phyloP scores from a whole-genome alignment of 2,329 filamentous ascomycete genomes.

The Aspergillus sp. region DNA sequence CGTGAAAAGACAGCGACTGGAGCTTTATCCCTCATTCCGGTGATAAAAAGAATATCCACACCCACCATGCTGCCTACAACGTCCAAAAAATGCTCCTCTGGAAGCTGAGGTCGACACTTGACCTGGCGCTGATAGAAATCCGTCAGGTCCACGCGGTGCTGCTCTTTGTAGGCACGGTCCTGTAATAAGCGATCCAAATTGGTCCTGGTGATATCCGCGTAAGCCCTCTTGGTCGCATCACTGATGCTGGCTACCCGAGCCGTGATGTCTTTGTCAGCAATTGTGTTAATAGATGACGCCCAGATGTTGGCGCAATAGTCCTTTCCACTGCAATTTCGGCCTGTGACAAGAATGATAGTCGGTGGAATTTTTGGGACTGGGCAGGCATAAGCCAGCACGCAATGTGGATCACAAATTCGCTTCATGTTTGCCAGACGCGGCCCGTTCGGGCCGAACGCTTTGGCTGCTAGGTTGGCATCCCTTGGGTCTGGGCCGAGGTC shows the following conservation, averaged over 20 bases:
- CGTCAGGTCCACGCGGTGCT: conserved; percentile 56
- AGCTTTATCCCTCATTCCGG: conserved; percentile 62
- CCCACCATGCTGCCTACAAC: conserved; percentile 44
- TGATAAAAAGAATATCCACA: conserved; percentile 60
- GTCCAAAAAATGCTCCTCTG: conserved; percentile 39
- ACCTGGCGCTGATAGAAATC: conserved; percentile 53
- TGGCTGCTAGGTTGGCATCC: conserved; percentile 53
- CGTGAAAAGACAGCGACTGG: conserved; percentile 56
- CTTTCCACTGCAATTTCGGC: conserved; percentile 56
- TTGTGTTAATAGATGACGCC: conserved; percentile 39
- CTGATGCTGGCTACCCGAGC: conserved; percentile 56
- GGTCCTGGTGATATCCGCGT: conserved; percentile 52
- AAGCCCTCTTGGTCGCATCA: conserved; percentile 57
- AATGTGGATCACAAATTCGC: conserved; percentile 47
- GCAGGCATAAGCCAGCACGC: conserved; percentile 57
- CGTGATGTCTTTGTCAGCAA: too few relatives aligned
- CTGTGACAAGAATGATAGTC: conserved; percentile 58
- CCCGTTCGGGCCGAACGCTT: conserved; percentile 59
- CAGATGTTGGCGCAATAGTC: conserved; percentile 60
- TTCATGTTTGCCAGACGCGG: conserved; percentile 55
- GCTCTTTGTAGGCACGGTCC: conserved; percentile 63
- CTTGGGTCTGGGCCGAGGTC: conserved; percentile 64
- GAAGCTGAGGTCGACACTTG: conserved; percentile 46
- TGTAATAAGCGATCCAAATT: conserved; percentile 50
- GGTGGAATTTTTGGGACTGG: conserved; percentile 46